These are phyloP conservation scores for Adansonia grandidieri DNA, from an alignment of 441 rosid species.

Conservation along the genomic window DNA sequence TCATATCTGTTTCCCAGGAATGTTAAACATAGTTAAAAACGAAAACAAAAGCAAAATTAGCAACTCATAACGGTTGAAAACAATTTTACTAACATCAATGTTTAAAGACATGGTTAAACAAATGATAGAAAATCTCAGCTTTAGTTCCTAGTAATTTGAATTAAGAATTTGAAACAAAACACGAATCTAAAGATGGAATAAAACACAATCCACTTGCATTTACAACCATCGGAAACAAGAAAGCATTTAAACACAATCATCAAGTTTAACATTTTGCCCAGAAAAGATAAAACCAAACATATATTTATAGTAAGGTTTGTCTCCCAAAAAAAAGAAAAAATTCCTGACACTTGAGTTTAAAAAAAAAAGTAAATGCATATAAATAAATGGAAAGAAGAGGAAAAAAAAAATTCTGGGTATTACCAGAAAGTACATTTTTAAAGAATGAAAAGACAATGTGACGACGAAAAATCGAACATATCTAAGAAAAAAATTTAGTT, in stretches of 20 bases:
- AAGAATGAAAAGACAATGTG: conserved; percentile 20
- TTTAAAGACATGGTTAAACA: conserved; percentile 3
- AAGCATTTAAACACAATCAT: background rate
- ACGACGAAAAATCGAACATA: conserved; percentile 10
- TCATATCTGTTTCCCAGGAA: conserved; percentile 13
- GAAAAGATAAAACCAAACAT: background rate
- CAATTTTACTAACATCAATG: background rate
- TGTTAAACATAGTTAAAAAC: background rate
- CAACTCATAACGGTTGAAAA: background rate
- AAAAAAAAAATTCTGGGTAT: background rate
- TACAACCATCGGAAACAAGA: background rate
- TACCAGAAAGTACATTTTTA: conserved; percentile 12
- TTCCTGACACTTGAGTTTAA: background rate
- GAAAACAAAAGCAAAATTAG: background rate
- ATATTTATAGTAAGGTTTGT: background rate
- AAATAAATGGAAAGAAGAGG: background rate
- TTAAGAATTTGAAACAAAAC: background rate
- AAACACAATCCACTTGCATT: background rate
- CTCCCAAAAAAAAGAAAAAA: background rate
- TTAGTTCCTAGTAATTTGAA: background rate
- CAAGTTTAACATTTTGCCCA: background rate
- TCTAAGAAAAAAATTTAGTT: background rate
- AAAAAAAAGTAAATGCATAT: background rate
- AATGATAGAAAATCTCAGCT: background rate
- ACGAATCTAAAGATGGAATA: background rate